Percentiles rank a stretch among this genome's conserved stretches.
Conservation (phyloP, 176 grass and related monocot species). For the Ensete glaucum region DNA sequence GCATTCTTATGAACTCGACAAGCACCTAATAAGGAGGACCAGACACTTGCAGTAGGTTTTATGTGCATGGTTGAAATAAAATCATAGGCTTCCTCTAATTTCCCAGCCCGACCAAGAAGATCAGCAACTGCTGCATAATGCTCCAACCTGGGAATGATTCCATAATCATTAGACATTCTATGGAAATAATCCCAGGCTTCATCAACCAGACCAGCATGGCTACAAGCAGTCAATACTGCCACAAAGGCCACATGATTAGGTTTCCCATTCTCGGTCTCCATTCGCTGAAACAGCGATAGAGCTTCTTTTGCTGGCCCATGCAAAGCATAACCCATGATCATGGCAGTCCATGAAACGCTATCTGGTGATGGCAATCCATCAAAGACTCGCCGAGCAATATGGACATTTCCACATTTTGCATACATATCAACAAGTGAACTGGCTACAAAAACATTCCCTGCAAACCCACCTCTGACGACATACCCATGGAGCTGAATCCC, state of each 20-base stretch:
- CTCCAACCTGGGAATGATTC: conserved; percentile 46
- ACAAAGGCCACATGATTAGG: conserved; percentile 61
- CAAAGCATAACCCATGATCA: conserved; percentile 68
- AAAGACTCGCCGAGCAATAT: conserved; percentile 37
- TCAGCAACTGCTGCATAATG: conserved; percentile 50
- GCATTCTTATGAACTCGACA: conserved; percentile 58
- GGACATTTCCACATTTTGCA: conserved; percentile 58
- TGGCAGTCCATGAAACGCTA: conserved; percentile 55
- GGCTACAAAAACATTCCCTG: conserved; percentile 38
- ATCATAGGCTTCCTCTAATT: conserved; percentile 54
- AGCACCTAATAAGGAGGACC: conserved; percentile 61
- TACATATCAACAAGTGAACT: conserved; percentile 72
- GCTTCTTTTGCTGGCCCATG: conserved; percentile 61
- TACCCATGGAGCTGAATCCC: conserved; percentile 57
- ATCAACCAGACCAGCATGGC: conserved; percentile 74
- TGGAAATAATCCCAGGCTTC: conserved; percentile 49
- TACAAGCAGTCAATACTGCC: conserved; percentile 58
- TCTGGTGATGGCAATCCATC: conserved; percentile 36
- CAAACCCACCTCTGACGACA: conserved; percentile 33
- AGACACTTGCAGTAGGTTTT: conserved; percentile 57
- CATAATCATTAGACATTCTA: conserved; percentile 46
- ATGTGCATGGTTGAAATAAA: conserved; percentile 64
- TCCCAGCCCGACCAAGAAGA: conserved; percentile 47
- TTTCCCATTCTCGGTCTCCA: conserved; percentile 41
- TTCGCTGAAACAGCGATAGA: conserved; percentile 45